Percentiles rank a stretch among this genome's conserved stretches.
These are phyloP conservation scores for Capsella bursapastoris DNA, from an alignment of 345 rosid genomes.

Conservation along the genomic window DNA sequence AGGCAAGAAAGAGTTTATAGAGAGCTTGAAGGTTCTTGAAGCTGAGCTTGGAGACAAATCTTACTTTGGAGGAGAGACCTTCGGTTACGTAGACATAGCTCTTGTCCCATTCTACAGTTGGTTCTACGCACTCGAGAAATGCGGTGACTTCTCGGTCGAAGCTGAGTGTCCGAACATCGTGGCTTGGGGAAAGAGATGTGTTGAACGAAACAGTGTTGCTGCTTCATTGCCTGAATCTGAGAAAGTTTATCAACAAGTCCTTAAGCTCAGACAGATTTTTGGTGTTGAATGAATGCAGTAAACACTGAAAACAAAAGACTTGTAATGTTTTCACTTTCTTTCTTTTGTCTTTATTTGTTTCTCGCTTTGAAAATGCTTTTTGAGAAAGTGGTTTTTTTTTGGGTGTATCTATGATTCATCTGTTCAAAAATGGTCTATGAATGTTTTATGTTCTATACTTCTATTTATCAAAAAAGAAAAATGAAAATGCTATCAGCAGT, in stretches of 20 bases:
- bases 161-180: constrained; percentile 43
- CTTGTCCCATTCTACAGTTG: constrained; percentile 48
- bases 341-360: neutral
- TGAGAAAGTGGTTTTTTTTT: neutral
- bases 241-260: constrained; percentile 43
- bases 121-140: constrained; percentile 42
- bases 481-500: neutral
- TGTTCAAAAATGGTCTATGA: constrained; percentile 1
- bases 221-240: constrained; percentile 43
- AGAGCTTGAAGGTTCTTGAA: constrained; percentile 45
- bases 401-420: neutral
- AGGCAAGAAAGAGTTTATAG: constrained; percentile 42
- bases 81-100: constrained; percentile 43
- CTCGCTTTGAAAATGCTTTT: neutral
- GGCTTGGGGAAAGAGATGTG: constrained; percentile 47
- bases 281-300: constrained; percentile 30
- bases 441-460: neutral
- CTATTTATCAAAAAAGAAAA: neutral
- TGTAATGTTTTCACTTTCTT: neutral
- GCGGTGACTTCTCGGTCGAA: constrained; percentile 44
- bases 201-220: constrained; percentile 38
- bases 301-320: neutral
- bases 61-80: constrained; percentile 45
- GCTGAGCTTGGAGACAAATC: constrained; percentile 43
- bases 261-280: constrained; percentile 42